Evolutionary conservation across 2,329 filamentous ascomycete species (phyloP), one percentile per base, ranked within the genome.

Genomic region (Pseudocercospora eumusae): DNA sequence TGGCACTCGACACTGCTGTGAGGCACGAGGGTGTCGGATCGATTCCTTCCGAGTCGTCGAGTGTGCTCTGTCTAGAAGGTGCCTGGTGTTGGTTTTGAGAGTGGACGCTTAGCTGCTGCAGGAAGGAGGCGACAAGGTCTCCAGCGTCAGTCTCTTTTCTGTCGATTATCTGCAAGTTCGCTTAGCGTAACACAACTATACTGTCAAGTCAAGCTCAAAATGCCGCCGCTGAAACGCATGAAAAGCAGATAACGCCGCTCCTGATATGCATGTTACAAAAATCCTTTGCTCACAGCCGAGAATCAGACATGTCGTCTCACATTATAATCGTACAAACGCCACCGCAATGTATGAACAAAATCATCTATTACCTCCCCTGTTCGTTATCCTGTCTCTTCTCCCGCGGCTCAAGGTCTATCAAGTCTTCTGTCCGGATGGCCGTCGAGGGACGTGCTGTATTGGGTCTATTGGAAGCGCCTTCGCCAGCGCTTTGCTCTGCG

Each of bases 381-480:
- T 52, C 21, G 21, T 25, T 10, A n/a, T 21, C 28, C 21, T 58
- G 18, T 49, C 45, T 23, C 62, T 56, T 31, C 21, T 60, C 28
- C 23, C 44, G 0, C 21, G 47, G 33, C 18, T 54, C 57, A 15
- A 61, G 20, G 50, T 67, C 56, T 3, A 62, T 55, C 42, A 60
- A 18, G 23, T 61, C 56, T 58, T 66, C 60, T 33, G 61, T 60
- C 23, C 47, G 59, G 21, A 67, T 57, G 11, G 62, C 62, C 21
- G 62, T 64, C 36, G 47, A 42, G 13, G 62, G 50, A 23, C 60
- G 49, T 53, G 27, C 44, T 10, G 53, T 20, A 61, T 15, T 11
- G 3, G 57, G 61, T 40, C 53, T 28, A 25, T 61, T 59, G 27
- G 57, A 56, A 59, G 62, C 36, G 42, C 58, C 56, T 21, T 56